These are phyloP conservation scores for Suillus subaureus DNA, from an alignment of 768 basidiomycete genomes.

Conservation along the genomic window DNA sequence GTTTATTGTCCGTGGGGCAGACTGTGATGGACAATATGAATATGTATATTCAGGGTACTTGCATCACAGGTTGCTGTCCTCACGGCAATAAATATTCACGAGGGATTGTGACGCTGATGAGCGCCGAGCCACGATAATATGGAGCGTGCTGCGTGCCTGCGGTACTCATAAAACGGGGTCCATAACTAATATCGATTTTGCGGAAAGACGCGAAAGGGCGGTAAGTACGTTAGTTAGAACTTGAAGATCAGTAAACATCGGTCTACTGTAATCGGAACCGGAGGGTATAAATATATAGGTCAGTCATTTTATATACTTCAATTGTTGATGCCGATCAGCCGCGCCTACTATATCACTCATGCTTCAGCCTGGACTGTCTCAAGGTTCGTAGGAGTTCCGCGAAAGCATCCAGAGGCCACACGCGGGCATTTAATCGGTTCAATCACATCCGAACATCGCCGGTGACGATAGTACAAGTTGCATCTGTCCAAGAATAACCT, in stretches of 20 bases:
- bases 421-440: background rate
- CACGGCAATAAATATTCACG: no score
- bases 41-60: no score
- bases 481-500: background rate
- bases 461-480: background rate
- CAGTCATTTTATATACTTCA: background rate
- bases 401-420: background rate
- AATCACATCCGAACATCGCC: background rate
- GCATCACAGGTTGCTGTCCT: background rate
- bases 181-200: background rate
- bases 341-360: background rate
- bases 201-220: background rate
- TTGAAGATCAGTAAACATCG: background rate
- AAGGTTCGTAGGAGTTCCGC: background rate
- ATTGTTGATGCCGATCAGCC: background rate
- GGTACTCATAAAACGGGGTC: background rate
- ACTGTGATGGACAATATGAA: no score
- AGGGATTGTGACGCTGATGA: background rate
- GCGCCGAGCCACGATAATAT: background rate
- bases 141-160: no score
- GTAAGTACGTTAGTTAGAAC: background rate
- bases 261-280: background rate
- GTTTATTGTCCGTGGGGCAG: no score
- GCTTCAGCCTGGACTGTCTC: background rate
- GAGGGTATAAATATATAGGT: no score